These are phyloP conservation scores for Microdochium nivale DNA, from an alignment of 2,329 filamentous ascomycete species.

Conservation along the genomic window DNA sequence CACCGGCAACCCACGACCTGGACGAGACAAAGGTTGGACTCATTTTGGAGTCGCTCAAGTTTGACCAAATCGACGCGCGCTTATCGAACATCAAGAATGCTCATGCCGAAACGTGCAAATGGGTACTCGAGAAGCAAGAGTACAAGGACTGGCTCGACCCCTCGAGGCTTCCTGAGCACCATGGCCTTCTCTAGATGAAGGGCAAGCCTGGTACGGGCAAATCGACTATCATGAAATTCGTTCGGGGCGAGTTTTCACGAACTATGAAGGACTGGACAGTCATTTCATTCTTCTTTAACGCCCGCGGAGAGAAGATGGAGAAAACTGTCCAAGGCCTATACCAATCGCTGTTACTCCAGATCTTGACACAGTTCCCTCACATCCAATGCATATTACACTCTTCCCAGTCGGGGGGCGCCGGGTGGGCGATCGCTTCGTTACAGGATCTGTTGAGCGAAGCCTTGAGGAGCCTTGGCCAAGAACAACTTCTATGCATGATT, in stretches of 20 bases:
- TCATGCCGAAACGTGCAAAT: conserved; percentile 13
- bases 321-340: conserved; percentile 36
- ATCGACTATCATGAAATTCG: conserved; percentile 33
- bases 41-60: conserved; percentile 8
- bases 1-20: background rate
- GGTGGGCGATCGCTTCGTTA: conserved; percentile 1
- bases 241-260: conserved; percentile 5
- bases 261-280: conserved; percentile 3
- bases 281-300: conserved; percentile 39
- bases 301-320: conserved; percentile 30
- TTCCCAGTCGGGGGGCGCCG: background rate
- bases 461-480: conserved; percentile 1
- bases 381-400: conserved; percentile 21
- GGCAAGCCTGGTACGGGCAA: conserved; percentile 32
- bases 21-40: background rate
- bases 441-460: conserved; percentile 4
- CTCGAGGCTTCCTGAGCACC: conserved; percentile 13
- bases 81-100: conserved; percentile 8
- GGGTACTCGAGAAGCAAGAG: conserved; percentile 11
- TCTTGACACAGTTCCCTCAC: conserved; percentile 23
- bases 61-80: conserved; percentile 11
- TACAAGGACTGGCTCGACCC: conserved; percentile 24
- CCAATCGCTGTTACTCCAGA: conserved; percentile 34
- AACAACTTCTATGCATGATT: conserved; percentile 7
- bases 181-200: conserved; percentile 34